Evolutionary conservation across 208 protist species (phyloP).

Genomic region (Trypanosoma theileri): DNA sequence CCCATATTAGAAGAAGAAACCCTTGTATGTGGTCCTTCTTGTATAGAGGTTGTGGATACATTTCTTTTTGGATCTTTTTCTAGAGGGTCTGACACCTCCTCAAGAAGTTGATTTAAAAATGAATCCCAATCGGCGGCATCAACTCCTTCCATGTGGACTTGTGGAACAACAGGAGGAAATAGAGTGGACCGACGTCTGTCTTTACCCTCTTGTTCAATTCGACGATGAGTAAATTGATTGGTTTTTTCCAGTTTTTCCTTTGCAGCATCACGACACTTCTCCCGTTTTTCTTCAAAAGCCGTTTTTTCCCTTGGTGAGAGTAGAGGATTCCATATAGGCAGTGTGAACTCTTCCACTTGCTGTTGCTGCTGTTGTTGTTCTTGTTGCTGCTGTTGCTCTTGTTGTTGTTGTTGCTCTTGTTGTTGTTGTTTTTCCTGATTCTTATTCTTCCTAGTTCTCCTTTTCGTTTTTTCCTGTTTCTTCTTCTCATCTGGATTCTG

Average conservation of each 20-base stretch:
- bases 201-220: neutral
- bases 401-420: neutral
- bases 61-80: too few relatives aligned
- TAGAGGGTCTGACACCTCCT: slow-evolving; percentile 6
- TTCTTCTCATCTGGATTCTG: neutral
- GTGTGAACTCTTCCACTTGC: too few relatives aligned
- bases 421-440: neutral
- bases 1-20: too few relatives aligned
- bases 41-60: too few relatives aligned
- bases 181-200: neutral
- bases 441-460: neutral
- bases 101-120: slow-evolving; percentile 21
- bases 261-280: neutral
- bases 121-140: slow-evolving; percentile 19
- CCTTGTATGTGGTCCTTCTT: too few relatives aligned
- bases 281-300: too few relatives aligned
- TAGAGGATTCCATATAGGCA: too few relatives aligned
- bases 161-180: slow-evolving; percentile 7
- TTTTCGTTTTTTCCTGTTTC: neutral
- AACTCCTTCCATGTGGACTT: slow-evolving; percentile 11
- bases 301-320: neutral
- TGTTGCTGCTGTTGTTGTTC: neutral
- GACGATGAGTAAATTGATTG: neutral
- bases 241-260: slow-evolving; percentile 2
- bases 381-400: neutral